A percentile compares a stretch with the other conserved stretches of the same genome.
Evolutionary conservation across 208 protist genomes (phyloP).

Genomic region (Polymyxa betae): DNA sequence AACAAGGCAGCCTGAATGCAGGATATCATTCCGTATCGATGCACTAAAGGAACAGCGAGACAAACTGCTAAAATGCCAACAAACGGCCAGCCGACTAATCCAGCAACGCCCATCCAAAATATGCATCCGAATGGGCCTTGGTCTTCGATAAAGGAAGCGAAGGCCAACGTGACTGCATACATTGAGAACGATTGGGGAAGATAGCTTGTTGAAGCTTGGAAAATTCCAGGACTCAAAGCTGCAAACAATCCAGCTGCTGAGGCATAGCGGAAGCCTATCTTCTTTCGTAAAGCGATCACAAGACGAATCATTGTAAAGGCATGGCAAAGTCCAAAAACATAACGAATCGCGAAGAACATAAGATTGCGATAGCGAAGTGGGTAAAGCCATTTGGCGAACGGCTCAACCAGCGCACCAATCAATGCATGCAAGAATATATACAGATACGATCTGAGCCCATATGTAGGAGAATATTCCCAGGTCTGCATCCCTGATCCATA

Average conservation of each 20-base stretch:
- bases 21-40: background rate
- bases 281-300: background rate
- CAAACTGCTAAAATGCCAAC: slow-evolving; percentile 78
- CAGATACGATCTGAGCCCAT: slow-evolving; percentile 84
- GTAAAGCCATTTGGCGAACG: too few relatives aligned
- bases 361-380: slow-evolving; percentile 58
- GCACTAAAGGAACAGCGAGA: slow-evolving; percentile 68
- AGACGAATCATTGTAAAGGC: background rate
- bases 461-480: slow-evolving; percentile 89
- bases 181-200: slow-evolving; percentile 86
- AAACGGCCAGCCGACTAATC: slow-evolving; percentile 87
- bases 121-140: background rate
- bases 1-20: background rate
- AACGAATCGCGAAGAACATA: slow-evolving; percentile 59
- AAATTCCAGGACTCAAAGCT: slow-evolving; percentile 76
- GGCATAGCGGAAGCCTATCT: background rate
- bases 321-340: slow-evolving; percentile 27
- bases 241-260: slow-evolving; percentile 67
- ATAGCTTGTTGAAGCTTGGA: slow-evolving; percentile 72
- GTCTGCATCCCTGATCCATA: slow-evolving; percentile 90
- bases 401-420: background rate
- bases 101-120: slow-evolving; percentile 62
- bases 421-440: slow-evolving; percentile 82
- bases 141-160: too few relatives aligned
- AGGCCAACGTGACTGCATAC: slow-evolving; percentile 57